phyloP scores from a whole-genome alignment of 1,284 basidiomycete species.

The Schizophyllum commune region DNA sequence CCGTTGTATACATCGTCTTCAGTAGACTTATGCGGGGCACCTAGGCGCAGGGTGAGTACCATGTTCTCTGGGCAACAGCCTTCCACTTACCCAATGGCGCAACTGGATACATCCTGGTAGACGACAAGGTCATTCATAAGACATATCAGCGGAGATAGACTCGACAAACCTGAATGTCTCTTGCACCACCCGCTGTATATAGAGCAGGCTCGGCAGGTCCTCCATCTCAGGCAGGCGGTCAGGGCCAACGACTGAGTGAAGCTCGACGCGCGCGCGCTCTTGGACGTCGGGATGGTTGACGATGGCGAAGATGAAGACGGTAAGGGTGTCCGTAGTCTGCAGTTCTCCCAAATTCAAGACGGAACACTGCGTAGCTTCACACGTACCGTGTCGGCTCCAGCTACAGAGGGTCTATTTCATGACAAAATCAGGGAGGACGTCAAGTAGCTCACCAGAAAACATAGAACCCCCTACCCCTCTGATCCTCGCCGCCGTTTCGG shows the following conservation, averaged over 20 bases:
- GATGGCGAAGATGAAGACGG: neutral
- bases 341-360: neutral
- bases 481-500: neutral
- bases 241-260: conserved; percentile 30
- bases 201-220: conserved; percentile 29
- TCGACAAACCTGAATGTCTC: conserved; percentile 25
- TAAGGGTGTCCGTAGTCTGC: neutral
- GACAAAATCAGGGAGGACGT: too few relatives aligned
- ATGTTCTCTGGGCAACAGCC: neutral
- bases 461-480: too few relatives aligned
- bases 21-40: conserved; percentile 13
- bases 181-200: conserved; percentile 32
- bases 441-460: neutral
- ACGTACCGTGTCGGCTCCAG: neutral
- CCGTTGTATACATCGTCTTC: conserved; percentile 18
- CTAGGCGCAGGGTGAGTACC: neutral
- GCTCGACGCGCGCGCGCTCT: conserved; percentile 29
- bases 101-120: neutral
- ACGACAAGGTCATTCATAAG: conserved; percentile 4
- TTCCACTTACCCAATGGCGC: neutral
- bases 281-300: conserved; percentile 28
- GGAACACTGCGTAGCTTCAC: too few relatives aligned
- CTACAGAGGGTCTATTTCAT: neutral
- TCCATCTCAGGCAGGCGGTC: conserved; percentile 31
- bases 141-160: neutral